These are phyloP conservation scores for Radiomyces spectabilis DNA, from an alignment of 192 early-diverging fungal genomes.

Conservation along the genomic window DNA sequence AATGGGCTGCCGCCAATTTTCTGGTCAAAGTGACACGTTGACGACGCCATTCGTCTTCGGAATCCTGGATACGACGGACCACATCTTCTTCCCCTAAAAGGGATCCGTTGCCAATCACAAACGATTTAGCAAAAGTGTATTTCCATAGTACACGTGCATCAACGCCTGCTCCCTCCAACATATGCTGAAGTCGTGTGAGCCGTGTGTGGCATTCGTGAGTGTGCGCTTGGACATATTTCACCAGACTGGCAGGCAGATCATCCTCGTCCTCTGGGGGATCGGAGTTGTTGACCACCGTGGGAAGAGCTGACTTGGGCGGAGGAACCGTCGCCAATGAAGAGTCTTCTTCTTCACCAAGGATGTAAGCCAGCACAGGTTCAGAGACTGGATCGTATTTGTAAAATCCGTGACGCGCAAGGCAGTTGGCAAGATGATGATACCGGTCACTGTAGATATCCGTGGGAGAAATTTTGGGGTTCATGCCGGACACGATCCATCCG, in stretches of 20 bases:
- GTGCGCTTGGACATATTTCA: conserved; percentile 19
- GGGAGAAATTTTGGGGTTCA: neutral
- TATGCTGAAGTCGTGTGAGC: conserved; percentile 11
- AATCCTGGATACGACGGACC: conserved; percentile 16
- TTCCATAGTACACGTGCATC: conserved; percentile 28
- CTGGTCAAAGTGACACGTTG: no score
- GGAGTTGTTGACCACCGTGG: no score
- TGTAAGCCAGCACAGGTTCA: conserved; percentile 19
- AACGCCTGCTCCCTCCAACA: conserved; percentile 16
- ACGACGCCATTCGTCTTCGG: conserved; percentile 29
- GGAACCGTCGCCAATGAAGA: neutral
- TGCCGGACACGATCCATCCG: conserved; percentile 17
- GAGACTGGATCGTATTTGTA: conserved; percentile 21
- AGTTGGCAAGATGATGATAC: neutral
- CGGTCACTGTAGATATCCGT: conserved; percentile 15
- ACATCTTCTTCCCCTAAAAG: conserved; percentile 26
- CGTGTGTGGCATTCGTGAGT: conserved; percentile 22
- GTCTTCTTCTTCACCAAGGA: conserved; percentile 1
- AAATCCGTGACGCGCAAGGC: conserved; percentile 13
- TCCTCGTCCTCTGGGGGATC: neutral
- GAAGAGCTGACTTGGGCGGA: no score
- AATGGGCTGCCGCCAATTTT: no score
- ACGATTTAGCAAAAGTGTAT: conserved; percentile 25
- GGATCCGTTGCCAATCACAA: conserved; percentile 13
- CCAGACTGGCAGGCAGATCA: neutral